These are phyloP conservation scores for Trichoderma endophyticum DNA, from an alignment of 2,329 filamentous ascomycete species.

Conservation along the genomic window DNA sequence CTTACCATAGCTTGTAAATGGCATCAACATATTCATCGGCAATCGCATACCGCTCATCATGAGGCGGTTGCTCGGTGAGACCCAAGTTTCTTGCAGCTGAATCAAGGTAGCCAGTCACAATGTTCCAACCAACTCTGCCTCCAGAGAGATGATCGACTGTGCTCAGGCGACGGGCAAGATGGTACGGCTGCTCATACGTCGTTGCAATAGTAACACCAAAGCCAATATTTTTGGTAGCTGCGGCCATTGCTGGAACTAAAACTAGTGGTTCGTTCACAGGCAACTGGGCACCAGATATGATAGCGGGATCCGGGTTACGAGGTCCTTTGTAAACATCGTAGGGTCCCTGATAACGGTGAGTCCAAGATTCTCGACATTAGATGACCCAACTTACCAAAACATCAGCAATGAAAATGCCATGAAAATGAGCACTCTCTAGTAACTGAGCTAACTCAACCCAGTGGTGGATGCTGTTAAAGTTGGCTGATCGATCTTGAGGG, in stretches of 20 bases:
- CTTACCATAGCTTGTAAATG: conserved; percentile 60
- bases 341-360: conserved; percentile 40
- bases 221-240: conserved; percentile 62
- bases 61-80: conserved; percentile 48
- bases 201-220: conserved; percentile 67
- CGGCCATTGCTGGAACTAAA: conserved; percentile 64
- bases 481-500: conserved; percentile 58
- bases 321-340: conserved; percentile 69
- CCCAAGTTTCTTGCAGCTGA: conserved; percentile 63
- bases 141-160: conserved; percentile 66
- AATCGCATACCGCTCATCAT: conserved; percentile 53
- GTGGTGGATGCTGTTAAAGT: conserved; percentile 59
- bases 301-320: conserved; percentile 48
- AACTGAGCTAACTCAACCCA: conserved; percentile 52
- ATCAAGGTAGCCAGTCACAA: conserved; percentile 67
- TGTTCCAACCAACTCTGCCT: conserved; percentile 50
- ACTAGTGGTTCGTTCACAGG: conserved; percentile 66
- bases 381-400: conserved; percentile 35
- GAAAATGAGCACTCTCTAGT: conserved; percentile 51
- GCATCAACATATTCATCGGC: conserved; percentile 59
- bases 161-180: conserved; percentile 61
- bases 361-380: background rate
- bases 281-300: conserved; percentile 63
- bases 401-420: conserved; percentile 66
- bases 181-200: conserved; percentile 67